Conservation (phyloP, 257 asterid species). For the Jaltomata sinuosa region DNA sequence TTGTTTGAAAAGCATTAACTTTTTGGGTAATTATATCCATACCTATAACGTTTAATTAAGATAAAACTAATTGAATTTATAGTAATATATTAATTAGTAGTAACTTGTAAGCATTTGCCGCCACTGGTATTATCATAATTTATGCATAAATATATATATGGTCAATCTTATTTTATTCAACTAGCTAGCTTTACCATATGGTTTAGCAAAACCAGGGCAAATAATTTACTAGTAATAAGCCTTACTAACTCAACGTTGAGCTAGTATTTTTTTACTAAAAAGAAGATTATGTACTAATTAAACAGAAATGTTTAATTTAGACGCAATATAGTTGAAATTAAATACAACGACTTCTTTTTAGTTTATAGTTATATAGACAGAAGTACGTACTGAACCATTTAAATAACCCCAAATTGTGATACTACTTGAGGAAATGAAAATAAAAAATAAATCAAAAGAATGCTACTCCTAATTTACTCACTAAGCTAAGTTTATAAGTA, state of each 20-base stretch:
- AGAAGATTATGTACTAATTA: neutral
- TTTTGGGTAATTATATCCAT: neutral
- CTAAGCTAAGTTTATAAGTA: too few relatives aligned
- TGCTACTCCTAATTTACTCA: too few relatives aligned
- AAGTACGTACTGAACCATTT: neutral
- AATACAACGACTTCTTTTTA: neutral
- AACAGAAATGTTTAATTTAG: neutral
- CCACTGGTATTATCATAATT: neutral
- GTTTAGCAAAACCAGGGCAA: neutral
- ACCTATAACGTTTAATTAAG: neutral
- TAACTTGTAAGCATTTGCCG: neutral
- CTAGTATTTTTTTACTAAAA: neutral
- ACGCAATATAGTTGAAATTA: neutral
- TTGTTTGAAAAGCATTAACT: neutral
- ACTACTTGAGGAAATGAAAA: too few relatives aligned
- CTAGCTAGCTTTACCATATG: neutral
- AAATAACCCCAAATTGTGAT: neutral
- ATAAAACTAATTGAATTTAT: neutral
- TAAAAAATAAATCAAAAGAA: neutral
- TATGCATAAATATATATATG: neutral
- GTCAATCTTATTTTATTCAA: neutral
- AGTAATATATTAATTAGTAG: neutral
- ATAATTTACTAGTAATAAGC: neutral
- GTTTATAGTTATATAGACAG: too few relatives aligned
- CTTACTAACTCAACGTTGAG: neutral